Conservation (phyloP, 202 grass and related monocot species). For the Setaria italica region DNA sequence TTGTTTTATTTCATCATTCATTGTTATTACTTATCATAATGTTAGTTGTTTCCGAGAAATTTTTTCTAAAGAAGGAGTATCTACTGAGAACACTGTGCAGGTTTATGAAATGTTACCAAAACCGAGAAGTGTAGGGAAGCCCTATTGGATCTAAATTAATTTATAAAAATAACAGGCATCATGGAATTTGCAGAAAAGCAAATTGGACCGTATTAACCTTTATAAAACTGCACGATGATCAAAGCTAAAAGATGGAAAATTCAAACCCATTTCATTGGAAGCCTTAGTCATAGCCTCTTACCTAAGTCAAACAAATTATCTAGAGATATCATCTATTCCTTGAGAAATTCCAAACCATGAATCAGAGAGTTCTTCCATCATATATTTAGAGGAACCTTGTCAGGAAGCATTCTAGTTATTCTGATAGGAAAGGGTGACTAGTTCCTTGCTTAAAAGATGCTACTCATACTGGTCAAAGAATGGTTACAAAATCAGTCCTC, state of each 20-base stretch:
- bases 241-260: neutral
- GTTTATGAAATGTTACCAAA: conserved; percentile 4
- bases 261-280: neutral
- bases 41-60: neutral
- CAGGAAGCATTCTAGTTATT: neutral
- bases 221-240: neutral
- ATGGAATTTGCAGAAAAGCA: neutral
- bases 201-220: neutral
- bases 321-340: neutral
- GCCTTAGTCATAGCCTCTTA: neutral
- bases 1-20: neutral
- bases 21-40: conserved; percentile 1
- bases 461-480: neutral
- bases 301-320: neutral
- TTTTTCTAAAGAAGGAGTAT: neutral
- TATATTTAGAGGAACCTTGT: neutral
- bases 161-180: neutral
- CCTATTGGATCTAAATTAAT: neutral
- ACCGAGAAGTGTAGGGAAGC: neutral
- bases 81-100: neutral
- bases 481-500: neutral
- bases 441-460: neutral
- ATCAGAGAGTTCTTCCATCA: neutral
- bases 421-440: neutral
- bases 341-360: neutral